Percentiles rank a stretch among this genome's conserved stretches.
These are phyloP conservation scores for Boletus reticuloceps DNA, from an alignment of 768 basidiomycete species.

Conservation along the genomic window DNA sequence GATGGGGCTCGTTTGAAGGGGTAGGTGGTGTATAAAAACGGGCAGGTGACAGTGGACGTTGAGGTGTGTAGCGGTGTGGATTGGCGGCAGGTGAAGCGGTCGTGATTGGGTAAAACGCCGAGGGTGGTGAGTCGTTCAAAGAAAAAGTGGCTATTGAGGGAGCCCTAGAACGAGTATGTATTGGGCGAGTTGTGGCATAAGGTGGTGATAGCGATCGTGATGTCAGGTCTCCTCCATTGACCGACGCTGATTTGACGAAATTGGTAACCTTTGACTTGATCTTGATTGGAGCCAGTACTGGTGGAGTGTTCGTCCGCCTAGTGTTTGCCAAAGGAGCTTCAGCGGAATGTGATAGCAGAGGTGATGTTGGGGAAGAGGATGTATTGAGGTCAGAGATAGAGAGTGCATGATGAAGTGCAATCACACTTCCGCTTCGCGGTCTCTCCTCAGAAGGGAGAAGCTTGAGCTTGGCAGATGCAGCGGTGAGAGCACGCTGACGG, in stretches of 20 bases:
- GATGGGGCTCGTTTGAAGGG: conserved; percentile 23
- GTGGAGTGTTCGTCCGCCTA: conserved; percentile 16
- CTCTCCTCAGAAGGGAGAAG: conserved; percentile 32
- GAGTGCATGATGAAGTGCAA: conserved; percentile 24
- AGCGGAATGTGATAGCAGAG: conserved; percentile 15
- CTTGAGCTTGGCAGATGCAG: conserved; percentile 21
- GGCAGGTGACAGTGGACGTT: conserved; percentile 34
- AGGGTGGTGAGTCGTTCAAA: conserved; percentile 25
- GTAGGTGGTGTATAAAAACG: conserved; percentile 29
- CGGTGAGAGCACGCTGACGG: conserved; percentile 32
- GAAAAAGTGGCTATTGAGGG: conserved; percentile 32
- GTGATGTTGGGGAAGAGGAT: conserved; percentile 10
- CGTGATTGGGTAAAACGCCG: conserved; percentile 54
- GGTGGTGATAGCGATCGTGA: conserved; percentile 40
- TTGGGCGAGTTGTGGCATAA: conserved; percentile 30
- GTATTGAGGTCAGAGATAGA: conserved; percentile 21
- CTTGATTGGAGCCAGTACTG: conserved; percentile 28
- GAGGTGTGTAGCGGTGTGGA: conserved; percentile 53
- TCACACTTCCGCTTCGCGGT: conserved; percentile 31
- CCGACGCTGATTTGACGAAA: conserved; percentile 36
- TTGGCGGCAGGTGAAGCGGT: conserved; percentile 54
- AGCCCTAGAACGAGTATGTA: conserved; percentile 24
- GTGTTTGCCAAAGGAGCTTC: conserved; percentile 12
- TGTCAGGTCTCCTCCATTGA: conserved; percentile 24
- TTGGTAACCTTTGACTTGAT: conserved; percentile 65